Evolutionary conservation across 139 green algal species (phyloP), one percentile per base, ranked within the genome.

Genomic region (Asterochloris erici): DNA sequence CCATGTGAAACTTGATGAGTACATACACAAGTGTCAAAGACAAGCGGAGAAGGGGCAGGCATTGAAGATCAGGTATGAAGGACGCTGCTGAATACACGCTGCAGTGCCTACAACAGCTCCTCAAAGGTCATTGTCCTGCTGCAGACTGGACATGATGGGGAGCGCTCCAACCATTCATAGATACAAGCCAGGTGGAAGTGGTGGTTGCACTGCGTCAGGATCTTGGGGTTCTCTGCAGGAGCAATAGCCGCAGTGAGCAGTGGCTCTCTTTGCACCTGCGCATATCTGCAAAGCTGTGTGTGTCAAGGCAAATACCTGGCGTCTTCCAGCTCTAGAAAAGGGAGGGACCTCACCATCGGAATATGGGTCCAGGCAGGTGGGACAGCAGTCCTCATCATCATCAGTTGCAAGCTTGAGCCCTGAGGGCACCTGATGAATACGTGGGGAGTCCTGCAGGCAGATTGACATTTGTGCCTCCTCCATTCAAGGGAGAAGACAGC

Each of bases 121-220:
- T 92, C 84, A 78, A 93, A 88, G 14, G 80, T 82, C 86, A 94
- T 91, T 13, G 68, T 63, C 14, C 70, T 62, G 17, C 74, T 83
- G 87, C 93, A 97, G 19, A 98, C 87, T 60, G 95, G 95, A 89
- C 95, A 98, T 0, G 89, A 94, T 74, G 90, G 76, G 28, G 86
- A 91, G 17, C 95, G 89, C 82, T 98, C 94, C 85, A 98, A 84
- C 95, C 94, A 98, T 27, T 95, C 94, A 81, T 95, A 98, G n/a
- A 98, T 96, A 88, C 95, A 98, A 9, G 85, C 90, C 89, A 98
- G 84, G 84, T 98, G 95, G 87, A 94, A 98, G 85, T 94, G 87
- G 87, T 98, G 95, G 15, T 88, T 87, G 88, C 95, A 98, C 62
- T 87, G 82, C 0, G 95, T 96, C 63, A 90, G 85, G 23, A 97